phyloP scores from a whole-genome alignment of 2,329 filamentous ascomycete genomes.

The Trichoderma atroviride region DNA sequence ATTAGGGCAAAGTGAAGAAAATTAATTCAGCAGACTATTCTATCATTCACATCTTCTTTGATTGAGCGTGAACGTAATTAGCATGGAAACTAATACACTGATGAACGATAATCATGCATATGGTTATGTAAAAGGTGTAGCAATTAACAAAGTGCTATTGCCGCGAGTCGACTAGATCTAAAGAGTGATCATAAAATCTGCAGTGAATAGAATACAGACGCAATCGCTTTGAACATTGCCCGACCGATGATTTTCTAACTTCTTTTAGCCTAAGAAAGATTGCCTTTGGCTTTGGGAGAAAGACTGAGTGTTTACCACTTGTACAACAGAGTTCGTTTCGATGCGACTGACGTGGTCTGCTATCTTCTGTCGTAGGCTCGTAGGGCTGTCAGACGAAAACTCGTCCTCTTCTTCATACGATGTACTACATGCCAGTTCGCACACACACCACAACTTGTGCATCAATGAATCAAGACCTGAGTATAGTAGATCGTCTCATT shows the following conservation, averaged over 20 bases:
- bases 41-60: background rate
- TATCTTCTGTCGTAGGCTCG: background rate
- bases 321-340: too few relatives aligned
- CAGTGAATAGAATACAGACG: background rate
- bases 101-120: background rate
- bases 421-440: background rate
- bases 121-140: background rate
- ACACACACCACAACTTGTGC: background rate
- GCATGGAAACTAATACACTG: background rate
- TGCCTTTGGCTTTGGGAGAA: background rate
- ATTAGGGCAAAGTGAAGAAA: too few relatives aligned
- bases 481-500: background rate
- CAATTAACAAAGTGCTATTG: background rate
- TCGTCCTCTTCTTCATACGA: background rate
- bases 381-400: background rate
- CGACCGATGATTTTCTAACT: background rate
- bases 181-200: background rate
- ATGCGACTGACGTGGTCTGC: too few relatives aligned
- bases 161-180: accelerated
- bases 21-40: too few relatives aligned
- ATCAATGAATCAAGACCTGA: background rate
- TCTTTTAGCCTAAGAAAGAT: background rate
- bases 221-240: background rate
- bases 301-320: background rate
- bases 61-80: background rate